phyloP scores from a whole-genome alignment of 164 flowering plant genomes.

The Pachysandra terminalis region DNA sequence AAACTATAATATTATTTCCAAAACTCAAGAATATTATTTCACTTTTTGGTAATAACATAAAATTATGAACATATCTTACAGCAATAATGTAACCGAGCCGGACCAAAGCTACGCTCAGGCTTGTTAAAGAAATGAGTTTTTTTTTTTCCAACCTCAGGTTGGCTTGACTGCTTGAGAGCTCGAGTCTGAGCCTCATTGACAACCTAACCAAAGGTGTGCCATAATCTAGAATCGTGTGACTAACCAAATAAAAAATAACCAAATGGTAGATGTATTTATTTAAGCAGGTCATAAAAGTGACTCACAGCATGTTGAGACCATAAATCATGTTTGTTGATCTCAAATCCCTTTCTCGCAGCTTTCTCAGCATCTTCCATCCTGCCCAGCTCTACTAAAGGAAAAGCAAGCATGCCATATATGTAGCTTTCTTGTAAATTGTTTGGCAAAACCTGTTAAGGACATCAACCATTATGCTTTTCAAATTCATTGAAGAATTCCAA shows the following conservation, averaged over 20 bases:
- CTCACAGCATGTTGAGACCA: constrained; percentile 95
- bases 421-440: constrained; percentile 54
- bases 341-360: constrained; percentile 73
- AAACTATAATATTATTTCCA: no score
- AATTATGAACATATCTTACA: no score
- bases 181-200: no score
- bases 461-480: neutral
- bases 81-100: no score
- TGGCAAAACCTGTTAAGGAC: constrained; percentile 53
- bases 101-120: no score
- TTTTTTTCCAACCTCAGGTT: no score
- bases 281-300: constrained; percentile 8
- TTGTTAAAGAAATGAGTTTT: no score
- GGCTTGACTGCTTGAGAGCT: no score
- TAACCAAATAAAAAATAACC: neutral
- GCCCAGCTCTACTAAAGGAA: constrained; percentile 81
- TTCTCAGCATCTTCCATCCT: constrained; percentile 69
- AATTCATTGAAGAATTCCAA: neutral
- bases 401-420: constrained; percentile 88
- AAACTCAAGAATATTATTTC: no score
- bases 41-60: no score
- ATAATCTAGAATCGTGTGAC: neutral
- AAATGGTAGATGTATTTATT: neutral
- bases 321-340: constrained; percentile 64
- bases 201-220: no score